Base-by-base conservation (phyloP, 805 yeast genomes). In the Metschnikowia matae region DNA sequence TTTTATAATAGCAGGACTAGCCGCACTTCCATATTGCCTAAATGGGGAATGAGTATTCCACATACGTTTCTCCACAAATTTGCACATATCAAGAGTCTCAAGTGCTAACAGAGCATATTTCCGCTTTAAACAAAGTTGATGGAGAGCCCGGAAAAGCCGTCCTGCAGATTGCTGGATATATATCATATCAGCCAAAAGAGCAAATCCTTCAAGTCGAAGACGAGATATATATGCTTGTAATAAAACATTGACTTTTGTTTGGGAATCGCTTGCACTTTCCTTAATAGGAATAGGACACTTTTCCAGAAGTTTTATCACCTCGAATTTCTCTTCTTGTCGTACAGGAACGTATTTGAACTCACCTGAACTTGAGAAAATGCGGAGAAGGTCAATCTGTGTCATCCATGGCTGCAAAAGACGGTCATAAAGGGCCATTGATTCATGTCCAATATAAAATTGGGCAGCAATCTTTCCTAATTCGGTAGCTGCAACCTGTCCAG, bases 91-190 rank as follows among this genome's bases (percentile, higher is more conserved):
- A 11, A 90, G 73, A 1, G 85, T 62, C 1, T 68, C 52, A 55
- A 77, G 79, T 0, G 96, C 73, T 13, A 86, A 65, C 18, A 72
- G 63, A 0, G 96, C 77, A 95, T 96, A 90, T 10, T 78, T 77
- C 56, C 84, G 87, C 48, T 77, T 73, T 42, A 87, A 57, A 8
- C 87, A 79, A 33, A 94, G 80, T 62, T 92, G 97, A 63, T 79
- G 83, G 54, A 95, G 78, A 0, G 98, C 97, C 50, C 97, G 71
- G 49, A 91, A 73, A 36, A 94, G 67, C 62, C 99, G 78, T 3
- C 95, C 92, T 0, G 97, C 97, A 38, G 95, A 89, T 66, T 94
- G 98, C 0, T 94, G 87, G 38, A 94, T 82, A 63, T 88, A 94
- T 3, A 89, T 77, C 96, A 91, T 89, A 70, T 94, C 99, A 0